Percentiles rank a stretch among this genome's conserved stretches.
Evolutionary conservation across 768 basidiomycete species (phyloP).

Genomic region (Fomitopsis pulvina): DNA sequence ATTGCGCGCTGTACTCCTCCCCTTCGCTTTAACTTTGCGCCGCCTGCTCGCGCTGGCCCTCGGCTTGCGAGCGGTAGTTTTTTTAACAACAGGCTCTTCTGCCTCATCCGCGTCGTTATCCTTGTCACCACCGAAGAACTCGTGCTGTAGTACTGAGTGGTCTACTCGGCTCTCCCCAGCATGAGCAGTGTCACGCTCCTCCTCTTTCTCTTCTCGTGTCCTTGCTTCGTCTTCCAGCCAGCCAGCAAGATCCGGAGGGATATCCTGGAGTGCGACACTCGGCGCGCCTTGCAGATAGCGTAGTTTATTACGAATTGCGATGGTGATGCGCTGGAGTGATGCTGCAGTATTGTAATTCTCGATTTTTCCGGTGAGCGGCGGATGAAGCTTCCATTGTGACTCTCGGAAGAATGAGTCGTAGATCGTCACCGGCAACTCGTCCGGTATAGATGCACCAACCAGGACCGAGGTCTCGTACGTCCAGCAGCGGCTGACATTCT

Average conservation of each 20-base stretch:
- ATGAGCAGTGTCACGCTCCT: constrained; percentile 51
- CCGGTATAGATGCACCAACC: constrained; percentile 74
- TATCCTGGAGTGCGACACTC: constrained; percentile 94
- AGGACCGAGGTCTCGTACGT: constrained; percentile 95
- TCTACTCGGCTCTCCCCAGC: constrained; percentile 54
- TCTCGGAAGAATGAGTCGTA: constrained; percentile 94
- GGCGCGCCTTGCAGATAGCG: constrained; percentile 93
- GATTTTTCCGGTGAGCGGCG: constrained; percentile 84
- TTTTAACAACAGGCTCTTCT: constrained; percentile 15
- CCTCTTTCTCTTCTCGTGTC: constrained; percentile 61
- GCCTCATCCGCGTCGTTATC: constrained; percentile 49
- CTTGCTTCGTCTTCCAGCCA: constrained; percentile 69
- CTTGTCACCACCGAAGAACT: constrained; percentile 68
- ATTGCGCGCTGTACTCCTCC: constrained; percentile 8
- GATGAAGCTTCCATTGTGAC: constrained; percentile 88
- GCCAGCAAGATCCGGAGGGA: constrained; percentile 85
- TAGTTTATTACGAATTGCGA: constrained; percentile 79
- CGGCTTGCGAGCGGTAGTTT: constrained; percentile 17
- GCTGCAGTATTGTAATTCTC: constrained; percentile 88
- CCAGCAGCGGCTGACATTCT: constrained; percentile 98
- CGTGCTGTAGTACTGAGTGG: constrained; percentile 49
- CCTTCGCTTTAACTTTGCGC: constrained; percentile 28
- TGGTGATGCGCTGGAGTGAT: constrained; percentile 81
- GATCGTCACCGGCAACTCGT: constrained; percentile 81
- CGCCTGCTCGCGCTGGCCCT: constrained; percentile 21